These are phyloP conservation scores for Sugiyamaella neomexicana DNA, from an alignment of 1,139 yeast genomes.

Conservation along the genomic window DNA sequence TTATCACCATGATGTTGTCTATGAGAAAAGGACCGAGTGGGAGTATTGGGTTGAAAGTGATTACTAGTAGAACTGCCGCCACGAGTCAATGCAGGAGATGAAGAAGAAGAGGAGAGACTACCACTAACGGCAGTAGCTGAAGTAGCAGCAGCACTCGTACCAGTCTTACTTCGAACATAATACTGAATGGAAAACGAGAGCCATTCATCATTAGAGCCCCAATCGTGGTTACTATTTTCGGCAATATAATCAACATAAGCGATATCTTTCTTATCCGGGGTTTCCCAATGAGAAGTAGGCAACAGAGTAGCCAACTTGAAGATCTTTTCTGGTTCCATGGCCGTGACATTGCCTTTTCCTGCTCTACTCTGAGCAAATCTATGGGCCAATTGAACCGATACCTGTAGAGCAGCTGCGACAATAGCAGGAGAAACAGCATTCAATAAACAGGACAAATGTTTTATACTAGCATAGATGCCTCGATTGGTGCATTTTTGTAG, in stretches of 20 bases:
- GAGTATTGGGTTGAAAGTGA: slow-evolving; percentile 14
- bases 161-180: slow-evolving; percentile 24
- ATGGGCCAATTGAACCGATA: slow-evolving; percentile 63
- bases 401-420: slow-evolving; percentile 60
- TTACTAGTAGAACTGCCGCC: slow-evolving; percentile 1
- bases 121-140: slow-evolving; percentile 8
- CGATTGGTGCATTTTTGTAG: slow-evolving; percentile 71
- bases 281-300: slow-evolving; percentile 33
- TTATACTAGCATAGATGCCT: slow-evolving; percentile 65
- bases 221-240: slow-evolving; percentile 24
- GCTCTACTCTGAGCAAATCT: slow-evolving; percentile 51
- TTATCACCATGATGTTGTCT: slow-evolving; percentile 10
- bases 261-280: slow-evolving; percentile 29
- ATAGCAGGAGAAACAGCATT: slow-evolving; percentile 61
- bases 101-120: not conserved
- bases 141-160: slow-evolving; percentile 3
- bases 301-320: slow-evolving; percentile 36
- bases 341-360: slow-evolving; percentile 44
- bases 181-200: slow-evolving; percentile 35
- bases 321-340: slow-evolving; percentile 34
- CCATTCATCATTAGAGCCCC: slow-evolving; percentile 30
- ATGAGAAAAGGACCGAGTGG: slow-evolving; percentile 5
- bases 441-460: slow-evolving; percentile 60
- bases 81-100: slow-evolving; percentile 2
- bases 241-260: slow-evolving; percentile 33